Evolutionary conservation across 768 basidiomycete genomes (phyloP).

Genomic region (Guyanaporus albipodus): DNA sequence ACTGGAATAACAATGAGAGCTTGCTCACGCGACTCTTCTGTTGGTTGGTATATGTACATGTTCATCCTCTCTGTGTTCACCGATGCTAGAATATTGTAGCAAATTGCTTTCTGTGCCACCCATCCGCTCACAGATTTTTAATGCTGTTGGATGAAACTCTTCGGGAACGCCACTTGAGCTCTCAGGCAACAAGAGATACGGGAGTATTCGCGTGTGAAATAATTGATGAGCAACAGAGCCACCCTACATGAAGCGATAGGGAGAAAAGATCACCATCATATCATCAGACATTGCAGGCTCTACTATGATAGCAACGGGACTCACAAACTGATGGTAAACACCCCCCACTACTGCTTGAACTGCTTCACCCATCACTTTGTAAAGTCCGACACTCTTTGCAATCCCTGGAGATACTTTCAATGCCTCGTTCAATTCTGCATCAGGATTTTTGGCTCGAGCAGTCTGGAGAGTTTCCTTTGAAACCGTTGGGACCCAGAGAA

Average conservation of each 20-base stretch:
- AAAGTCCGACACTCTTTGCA: constrained; percentile 58
- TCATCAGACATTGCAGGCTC: neutral
- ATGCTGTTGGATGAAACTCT: constrained; percentile 28
- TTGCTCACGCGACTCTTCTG: constrained; percentile 25
- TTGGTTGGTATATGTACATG: constrained; percentile 7
- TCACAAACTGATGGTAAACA: constrained; percentile 75
- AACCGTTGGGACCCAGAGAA: constrained; percentile 70
- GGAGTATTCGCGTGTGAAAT: constrained; percentile 35
- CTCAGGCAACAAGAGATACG: constrained; percentile 28
- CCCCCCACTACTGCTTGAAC: constrained; percentile 76
- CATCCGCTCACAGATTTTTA: constrained; percentile 29
- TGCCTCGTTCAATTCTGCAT: constrained; percentile 27
- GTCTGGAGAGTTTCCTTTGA: constrained; percentile 32
- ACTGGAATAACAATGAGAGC: neutral
- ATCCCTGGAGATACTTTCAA: constrained; percentile 33
- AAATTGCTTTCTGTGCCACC: constrained; percentile 28
- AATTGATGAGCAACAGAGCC: constrained; percentile 32
- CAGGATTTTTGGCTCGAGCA: constrained; percentile 12
- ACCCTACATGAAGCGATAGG: constrained; percentile 17
- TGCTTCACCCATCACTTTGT: constrained; percentile 74
- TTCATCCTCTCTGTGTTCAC: constrained; percentile 4
- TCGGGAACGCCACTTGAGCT: constrained; percentile 27
- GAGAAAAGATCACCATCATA: constrained; percentile 5
- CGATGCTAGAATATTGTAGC: neutral
- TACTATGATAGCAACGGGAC: constrained; percentile 34